A percentile compares a stretch with the other conserved stretches of the same genome.
Conservation (phyloP, 2,329 filamentous ascomycete genomes). For the Alternaria sp. region DNA sequence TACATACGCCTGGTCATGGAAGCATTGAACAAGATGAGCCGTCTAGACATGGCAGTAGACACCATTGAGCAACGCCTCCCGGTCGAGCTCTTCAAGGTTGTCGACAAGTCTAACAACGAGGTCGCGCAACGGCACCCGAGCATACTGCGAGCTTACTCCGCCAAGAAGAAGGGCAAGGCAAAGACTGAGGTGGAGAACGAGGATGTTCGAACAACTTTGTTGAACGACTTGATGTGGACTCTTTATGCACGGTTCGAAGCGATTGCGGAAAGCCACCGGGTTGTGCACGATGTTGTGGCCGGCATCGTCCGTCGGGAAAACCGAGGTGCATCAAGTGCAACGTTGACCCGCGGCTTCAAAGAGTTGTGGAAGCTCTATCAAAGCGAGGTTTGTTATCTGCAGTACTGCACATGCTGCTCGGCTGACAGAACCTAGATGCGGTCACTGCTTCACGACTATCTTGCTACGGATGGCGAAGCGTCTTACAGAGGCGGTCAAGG, state of each 20-base stretch:
- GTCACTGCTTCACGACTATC: conserved; percentile 91
- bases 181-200: conserved; percentile 65
- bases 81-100: conserved; percentile 90
- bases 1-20: conserved; percentile 90
- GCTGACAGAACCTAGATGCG: conserved; percentile 64
- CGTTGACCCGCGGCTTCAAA: conserved; percentile 86
- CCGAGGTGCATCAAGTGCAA: conserved; percentile 59
- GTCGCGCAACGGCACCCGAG: conserved; percentile 93
- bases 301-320: conserved; percentile 85
- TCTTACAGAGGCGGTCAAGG: conserved; percentile 62
- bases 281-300: conserved; percentile 90
- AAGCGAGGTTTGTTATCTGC: conserved; percentile 67
- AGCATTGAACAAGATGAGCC: conserved; percentile 85
- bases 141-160: conserved; percentile 63
- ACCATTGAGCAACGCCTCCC: conserved; percentile 91
- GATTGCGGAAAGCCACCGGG: conserved; percentile 92
- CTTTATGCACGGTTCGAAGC: conserved; percentile 97
- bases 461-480: conserved; percentile 86
- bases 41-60: conserved; percentile 84
- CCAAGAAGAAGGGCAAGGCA: conserved; percentile 68
- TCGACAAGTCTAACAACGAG: conserved; percentile 93
- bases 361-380: conserved; percentile 98
- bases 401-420: background rate
- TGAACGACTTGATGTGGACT: conserved; percentile 90
- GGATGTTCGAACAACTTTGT: conserved; percentile 79